Conservation (phyloP, 2,329 filamentous ascomycete genomes). For the Xylaria sp. region DNA sequence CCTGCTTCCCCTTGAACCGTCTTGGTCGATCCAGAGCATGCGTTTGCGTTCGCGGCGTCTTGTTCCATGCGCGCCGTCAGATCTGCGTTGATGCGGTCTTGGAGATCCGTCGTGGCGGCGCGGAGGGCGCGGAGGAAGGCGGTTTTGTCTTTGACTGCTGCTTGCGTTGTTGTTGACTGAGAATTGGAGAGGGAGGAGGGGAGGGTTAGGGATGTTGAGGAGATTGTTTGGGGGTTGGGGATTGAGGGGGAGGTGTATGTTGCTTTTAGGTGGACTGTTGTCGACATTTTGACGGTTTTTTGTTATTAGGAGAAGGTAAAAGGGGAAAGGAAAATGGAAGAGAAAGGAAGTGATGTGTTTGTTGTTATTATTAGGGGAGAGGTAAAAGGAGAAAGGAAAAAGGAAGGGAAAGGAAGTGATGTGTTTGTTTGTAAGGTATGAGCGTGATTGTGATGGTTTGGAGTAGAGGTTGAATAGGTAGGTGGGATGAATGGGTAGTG, state of each 20-base stretch:
- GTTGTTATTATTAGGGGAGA: background rate
- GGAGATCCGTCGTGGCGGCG: constrained; percentile 65
- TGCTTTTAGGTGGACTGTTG: constrained; percentile 55
- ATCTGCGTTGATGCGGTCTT: constrained; percentile 75
- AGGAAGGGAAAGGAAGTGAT: no score
- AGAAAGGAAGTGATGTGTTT: no score
- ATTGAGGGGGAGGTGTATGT: constrained; percentile 65
- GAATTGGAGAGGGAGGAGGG: background rate
- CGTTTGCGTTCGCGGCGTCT: constrained; percentile 58
- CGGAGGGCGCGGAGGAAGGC: constrained; percentile 70
- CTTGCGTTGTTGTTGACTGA: background rate
- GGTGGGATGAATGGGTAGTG: background rate
- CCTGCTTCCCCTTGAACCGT: background rate
- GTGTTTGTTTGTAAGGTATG: no score
- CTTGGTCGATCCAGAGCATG: background rate
- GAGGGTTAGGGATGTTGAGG: constrained; percentile 43
- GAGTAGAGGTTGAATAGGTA: no score
- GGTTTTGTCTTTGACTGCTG: constrained; percentile 56
- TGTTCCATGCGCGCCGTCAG: constrained; percentile 80
- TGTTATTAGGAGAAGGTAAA: background rate
- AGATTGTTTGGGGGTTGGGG: constrained; percentile 57
- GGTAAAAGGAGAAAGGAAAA: no score
- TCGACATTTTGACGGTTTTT: background rate
- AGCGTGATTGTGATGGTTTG: no score
- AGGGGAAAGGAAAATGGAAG: no score